These are phyloP conservation scores for Zygnema circumcarinatum DNA, from an alignment of 139 green algal species.

Conservation along the genomic window DNA sequence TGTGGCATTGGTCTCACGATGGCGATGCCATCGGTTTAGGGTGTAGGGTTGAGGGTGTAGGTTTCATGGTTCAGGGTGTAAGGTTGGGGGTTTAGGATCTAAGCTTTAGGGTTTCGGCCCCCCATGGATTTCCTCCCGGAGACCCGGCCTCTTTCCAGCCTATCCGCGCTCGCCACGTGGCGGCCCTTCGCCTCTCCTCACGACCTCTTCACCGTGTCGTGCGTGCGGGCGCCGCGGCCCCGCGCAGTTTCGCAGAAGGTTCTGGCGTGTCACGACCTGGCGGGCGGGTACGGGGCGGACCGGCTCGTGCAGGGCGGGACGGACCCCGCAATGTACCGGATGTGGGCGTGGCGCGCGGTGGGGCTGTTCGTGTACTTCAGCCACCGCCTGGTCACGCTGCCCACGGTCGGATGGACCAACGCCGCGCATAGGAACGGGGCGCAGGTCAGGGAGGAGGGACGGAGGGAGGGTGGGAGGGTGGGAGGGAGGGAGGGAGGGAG, in stretches of 20 bases:
- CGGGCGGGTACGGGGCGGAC: constrained; percentile 77
- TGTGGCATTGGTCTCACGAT: too few relatives aligned
- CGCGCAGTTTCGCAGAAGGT: too few relatives aligned
- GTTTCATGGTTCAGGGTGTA: too few relatives aligned
- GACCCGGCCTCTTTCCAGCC: too few relatives aligned
- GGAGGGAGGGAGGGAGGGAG: background rate
- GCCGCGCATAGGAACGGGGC: constrained; percentile 77
- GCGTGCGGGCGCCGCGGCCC: background rate
- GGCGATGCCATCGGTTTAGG: too few relatives aligned
- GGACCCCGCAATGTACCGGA: background rate
- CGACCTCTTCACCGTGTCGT: too few relatives aligned
- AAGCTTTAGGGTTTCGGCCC: too few relatives aligned
- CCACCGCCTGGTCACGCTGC: constrained; percentile 78
- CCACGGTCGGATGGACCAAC: constrained; percentile 76
- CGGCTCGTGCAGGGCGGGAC: background rate
- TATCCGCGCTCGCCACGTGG: too few relatives aligned
- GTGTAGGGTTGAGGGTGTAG: too few relatives aligned
- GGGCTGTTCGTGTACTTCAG: constrained; percentile 87
- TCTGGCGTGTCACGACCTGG: constrained; percentile 87
- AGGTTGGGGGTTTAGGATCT: too few relatives aligned
- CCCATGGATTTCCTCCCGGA: too few relatives aligned
- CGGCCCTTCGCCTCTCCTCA: too few relatives aligned
- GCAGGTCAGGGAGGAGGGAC: constrained; percentile 45
- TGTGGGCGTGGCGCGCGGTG: constrained; percentile 70
- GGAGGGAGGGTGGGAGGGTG: background rate